Percentiles rank a stretch among this genome's conserved stretches.
These are phyloP conservation scores for Brettanomyces sp. DNA, from an alignment of 805 yeast species.

Conservation along the genomic window DNA sequence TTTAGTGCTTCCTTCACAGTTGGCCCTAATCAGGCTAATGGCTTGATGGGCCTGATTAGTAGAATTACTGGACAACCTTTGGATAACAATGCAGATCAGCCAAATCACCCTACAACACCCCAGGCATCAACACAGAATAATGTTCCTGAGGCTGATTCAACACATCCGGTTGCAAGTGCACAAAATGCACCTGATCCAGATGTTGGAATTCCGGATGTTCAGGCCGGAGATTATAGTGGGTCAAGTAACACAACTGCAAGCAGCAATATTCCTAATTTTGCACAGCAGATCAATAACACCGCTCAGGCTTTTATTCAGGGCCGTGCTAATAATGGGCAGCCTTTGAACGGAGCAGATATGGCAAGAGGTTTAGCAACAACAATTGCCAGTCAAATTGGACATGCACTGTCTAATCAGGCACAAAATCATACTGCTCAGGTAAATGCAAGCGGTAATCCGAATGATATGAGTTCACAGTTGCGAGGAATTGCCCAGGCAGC, in stretches of 20 bases:
- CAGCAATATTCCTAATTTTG: background rate
- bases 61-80: conserved; percentile 3
- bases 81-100: background rate
- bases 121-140: background rate
- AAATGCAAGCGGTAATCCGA: background rate
- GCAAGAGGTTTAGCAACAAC: conserved; percentile 6
- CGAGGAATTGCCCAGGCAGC: conserved; percentile 3
- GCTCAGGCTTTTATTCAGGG: background rate
- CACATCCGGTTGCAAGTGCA: too few species aligned
- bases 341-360: conserved; percentile 3
- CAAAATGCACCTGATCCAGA: background rate
- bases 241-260: background rate
- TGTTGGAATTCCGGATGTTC: background rate
- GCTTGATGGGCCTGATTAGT: conserved; percentile 3
- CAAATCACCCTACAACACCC: background rate
- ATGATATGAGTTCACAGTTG: background rate
- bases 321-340: background rate
- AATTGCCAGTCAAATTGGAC: conserved; percentile 4
- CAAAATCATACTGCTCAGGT: background rate
- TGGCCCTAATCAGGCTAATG: conserved; percentile 6
- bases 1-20: conserved; percentile 7
- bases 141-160: too few species aligned
- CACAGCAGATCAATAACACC: background rate
- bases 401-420: conserved; percentile 1
- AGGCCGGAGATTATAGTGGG: background rate